Evolutionary conservation across 2,329 filamentous ascomycete genomes (phyloP).

Genomic region (Pseudophaeomoniella oleicola): DNA sequence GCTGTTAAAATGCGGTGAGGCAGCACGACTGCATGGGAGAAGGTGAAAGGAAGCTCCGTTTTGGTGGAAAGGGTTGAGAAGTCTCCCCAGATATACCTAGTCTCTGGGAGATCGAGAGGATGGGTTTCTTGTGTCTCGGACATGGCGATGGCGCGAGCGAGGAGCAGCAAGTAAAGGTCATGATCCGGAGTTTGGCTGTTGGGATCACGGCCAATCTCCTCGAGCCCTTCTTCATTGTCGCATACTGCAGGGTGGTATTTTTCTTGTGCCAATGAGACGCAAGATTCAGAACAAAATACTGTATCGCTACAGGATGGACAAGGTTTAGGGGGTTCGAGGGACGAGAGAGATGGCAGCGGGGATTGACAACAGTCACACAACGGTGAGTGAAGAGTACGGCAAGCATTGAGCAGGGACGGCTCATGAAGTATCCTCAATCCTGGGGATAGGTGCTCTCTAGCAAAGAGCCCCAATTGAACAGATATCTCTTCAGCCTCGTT

Average conservation of each 20-base stretch:
- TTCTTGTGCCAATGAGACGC: slow-evolving; percentile 38
- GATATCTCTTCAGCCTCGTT: slow-evolving; percentile 23
- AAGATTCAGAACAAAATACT: slow-evolving; percentile 45
- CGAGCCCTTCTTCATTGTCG: slow-evolving; percentile 34
- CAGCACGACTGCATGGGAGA: slow-evolving; percentile 42
- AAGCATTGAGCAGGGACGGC: slow-evolving; percentile 74
- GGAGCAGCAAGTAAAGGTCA: slow-evolving; percentile 45
- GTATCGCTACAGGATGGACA: slow-evolving; percentile 36
- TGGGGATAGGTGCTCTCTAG: slow-evolving; percentile 61
- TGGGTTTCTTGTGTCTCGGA: slow-evolving; percentile 44
- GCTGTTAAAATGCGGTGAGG: slow-evolving; percentile 48
- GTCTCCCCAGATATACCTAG: slow-evolving; percentile 53
- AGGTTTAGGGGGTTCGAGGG: slow-evolving; percentile 21
- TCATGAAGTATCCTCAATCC: slow-evolving; percentile 68
- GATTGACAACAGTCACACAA: slow-evolving; percentile 82
- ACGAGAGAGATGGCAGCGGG: slow-evolving; percentile 46
- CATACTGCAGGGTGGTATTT: slow-evolving; percentile 46
- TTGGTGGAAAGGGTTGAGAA: slow-evolving; percentile 24
- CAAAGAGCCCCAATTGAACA: slow-evolving; percentile 79
- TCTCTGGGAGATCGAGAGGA: slow-evolving; percentile 43
- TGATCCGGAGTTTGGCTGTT: slow-evolving; percentile 41
- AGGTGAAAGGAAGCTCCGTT: slow-evolving; percentile 42
- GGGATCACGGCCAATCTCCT: slow-evolving; percentile 44
- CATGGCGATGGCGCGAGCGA: slow-evolving; percentile 45
- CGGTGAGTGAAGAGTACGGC: slow-evolving; percentile 72